Base-by-base conservation (phyloP, 768 basidiomycete genomes). In the Tephrocybe sp. region DNA sequence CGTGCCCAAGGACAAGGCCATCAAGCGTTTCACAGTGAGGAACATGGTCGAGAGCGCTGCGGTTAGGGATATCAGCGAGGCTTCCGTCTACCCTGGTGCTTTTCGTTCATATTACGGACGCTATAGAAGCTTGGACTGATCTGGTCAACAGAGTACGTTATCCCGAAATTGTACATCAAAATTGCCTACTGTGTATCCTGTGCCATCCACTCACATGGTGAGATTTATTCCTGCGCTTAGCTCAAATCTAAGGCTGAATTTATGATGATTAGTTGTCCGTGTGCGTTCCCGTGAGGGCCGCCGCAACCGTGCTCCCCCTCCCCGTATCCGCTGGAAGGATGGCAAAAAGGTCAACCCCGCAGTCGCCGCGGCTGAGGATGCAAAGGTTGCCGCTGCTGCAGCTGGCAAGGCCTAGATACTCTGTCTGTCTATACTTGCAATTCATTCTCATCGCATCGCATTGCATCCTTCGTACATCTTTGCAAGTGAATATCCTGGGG, bases 31-130 rank as follows among this genome's bases (percentile, higher is more conserved):
- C 84, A 97, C 95, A 31, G 96, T 98, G 66, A 86, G 94, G 74
- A 99, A 99, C 85, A 98, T 98, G 92, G 94, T 99, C 51, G 96
- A 98, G 83, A 91, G 91, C 66, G 97, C 97, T 37, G 96, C 96
- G 47, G 92, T 98, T 60, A 82, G 95, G 57, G 97, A 99, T 77
- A 89, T 99, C 68, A 91, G 87, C 67, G 97, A 98, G 63, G 94
- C 95, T 34, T 89, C 86, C 64, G 87, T 98, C 54, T 99, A 98
- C 76, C 72, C 77, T 51, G 92, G 93, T 94, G 62, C 58, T 84
- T 75, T 19, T n/a, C 15, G 19, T 35, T 13, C 21, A 35, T 15
- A 15, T 5, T n/a, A n/a, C n/a, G n/a, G n/a, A n/a, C n/a, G n/a
- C 32, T 7, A n/a, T 37, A 40, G 9, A 9, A 3, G 5, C 41